phyloP scores from a whole-genome alignment of 805 yeast species.

The Yarrowia porcina region DNA sequence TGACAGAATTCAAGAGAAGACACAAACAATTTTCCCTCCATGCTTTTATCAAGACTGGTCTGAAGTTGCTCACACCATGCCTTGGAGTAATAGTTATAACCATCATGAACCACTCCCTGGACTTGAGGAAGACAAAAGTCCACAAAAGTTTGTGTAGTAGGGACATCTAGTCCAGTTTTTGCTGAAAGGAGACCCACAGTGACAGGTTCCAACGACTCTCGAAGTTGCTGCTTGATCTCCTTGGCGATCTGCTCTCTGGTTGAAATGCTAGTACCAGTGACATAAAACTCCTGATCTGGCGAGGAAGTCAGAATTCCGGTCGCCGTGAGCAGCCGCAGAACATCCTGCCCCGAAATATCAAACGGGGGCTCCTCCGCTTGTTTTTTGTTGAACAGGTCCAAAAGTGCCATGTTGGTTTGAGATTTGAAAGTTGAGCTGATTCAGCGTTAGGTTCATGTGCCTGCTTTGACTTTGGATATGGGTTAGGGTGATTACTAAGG shows the following conservation, averaged over 20 bases:
- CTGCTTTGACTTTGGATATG: background rate
- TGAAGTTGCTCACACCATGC: conserved; percentile 8
- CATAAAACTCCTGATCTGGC: conserved; percentile 14
- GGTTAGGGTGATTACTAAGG: background rate
- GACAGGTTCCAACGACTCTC: conserved; percentile 7
- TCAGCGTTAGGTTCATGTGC: background rate
- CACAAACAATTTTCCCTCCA: background rate
- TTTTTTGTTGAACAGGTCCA: conserved; percentile 4
- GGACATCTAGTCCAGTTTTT: background rate
- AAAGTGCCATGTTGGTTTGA: conserved; percentile 12
- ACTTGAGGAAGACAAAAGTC: conserved; percentile 6
- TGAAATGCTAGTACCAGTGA: conserved; percentile 1
- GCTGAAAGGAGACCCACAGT: conserved; percentile 12
- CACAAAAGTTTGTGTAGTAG: conserved; percentile 9
- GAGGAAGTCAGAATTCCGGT: conserved; percentile 1
- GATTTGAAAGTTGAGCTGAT: background rate
- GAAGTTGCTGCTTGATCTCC: conserved; percentile 6
- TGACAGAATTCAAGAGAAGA: conserved; percentile 7
- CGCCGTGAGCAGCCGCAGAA: conserved; percentile 2
- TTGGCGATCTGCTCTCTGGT: conserved; percentile 21
- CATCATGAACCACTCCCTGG: conserved; percentile 3
- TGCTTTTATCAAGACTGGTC: background rate
- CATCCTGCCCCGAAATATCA: conserved; percentile 12
- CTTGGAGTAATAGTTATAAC: conserved; percentile 7
- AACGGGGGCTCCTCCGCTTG: background rate